A percentile compares a stretch with the other conserved stretches of the same genome.
phyloP scores from a whole-genome alignment of 139 green algal genomes.

The Gonium pectorale region DNA sequence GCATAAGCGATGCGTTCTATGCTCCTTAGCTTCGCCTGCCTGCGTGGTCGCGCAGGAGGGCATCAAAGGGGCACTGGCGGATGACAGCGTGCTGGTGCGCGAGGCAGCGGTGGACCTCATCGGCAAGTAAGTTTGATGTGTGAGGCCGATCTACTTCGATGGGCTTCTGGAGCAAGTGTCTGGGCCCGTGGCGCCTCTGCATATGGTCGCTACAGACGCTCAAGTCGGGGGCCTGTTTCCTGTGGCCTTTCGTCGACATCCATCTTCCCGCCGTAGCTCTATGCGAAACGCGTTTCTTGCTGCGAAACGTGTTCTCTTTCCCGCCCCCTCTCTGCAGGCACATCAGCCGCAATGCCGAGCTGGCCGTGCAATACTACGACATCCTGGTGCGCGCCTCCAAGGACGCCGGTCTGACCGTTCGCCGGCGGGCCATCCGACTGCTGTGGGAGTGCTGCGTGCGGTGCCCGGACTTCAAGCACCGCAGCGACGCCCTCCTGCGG shows the following conservation, averaged over 20 bases:
- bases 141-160: background rate
- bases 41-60: conserved; percentile 25
- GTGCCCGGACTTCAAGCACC: conserved; percentile 52
- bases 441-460: conserved; percentile 84
- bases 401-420: conserved; percentile 83
- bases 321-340: background rate
- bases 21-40: too few species aligned
- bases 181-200: too few species aligned
- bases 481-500: conserved; percentile 66
- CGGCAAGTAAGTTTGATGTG: conserved; percentile 56
- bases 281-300: too few species aligned
- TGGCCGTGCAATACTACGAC: conserved; percentile 83
- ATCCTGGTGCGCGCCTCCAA: conserved; percentile 64
- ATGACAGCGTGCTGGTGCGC: conserved; percentile 87
- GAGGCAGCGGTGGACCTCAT: conserved; percentile 90
- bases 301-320: background rate
- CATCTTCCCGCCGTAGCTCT: too few species aligned
- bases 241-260: too few species aligned
- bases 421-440: conserved; percentile 84
- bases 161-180: too few species aligned
- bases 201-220: too few species aligned
- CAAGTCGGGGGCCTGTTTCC: too few species aligned
- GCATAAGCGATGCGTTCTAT: too few species aligned
- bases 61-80: conserved; percentile 56
- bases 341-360: conserved; percentile 53